Conservation (phyloP, 2,329 filamentous ascomycete genomes). For the Talaromyces piceae region DNA sequence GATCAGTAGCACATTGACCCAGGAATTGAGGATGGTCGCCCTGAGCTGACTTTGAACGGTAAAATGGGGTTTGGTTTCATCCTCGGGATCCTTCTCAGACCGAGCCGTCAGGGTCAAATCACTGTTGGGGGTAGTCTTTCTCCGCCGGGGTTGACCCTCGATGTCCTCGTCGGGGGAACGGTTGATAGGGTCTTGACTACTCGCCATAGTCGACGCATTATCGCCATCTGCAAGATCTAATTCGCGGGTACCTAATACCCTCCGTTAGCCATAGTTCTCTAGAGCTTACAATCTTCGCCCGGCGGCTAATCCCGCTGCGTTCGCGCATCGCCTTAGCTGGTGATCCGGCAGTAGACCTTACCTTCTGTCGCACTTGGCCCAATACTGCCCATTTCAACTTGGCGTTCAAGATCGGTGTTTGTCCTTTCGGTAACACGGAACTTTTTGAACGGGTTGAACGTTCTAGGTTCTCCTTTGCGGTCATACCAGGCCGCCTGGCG, state of each 20-base stretch:
- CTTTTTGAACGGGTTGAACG: constrained; percentile 37
- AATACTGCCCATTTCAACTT: constrained; percentile 23
- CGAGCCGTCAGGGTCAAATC: constrained; percentile 15
- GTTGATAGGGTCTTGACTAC: constrained; percentile 17
- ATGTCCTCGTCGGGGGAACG: constrained; percentile 12
- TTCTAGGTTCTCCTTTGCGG: constrained; percentile 28
- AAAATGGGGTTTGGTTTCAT: constrained; percentile 25
- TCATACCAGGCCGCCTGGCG: constrained; percentile 32
- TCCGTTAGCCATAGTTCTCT: too few relatives aligned
- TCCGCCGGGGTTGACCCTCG: constrained; percentile 4
- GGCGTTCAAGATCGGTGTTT: constrained; percentile 18
- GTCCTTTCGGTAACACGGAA: constrained; percentile 23
- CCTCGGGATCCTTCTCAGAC: constrained; percentile 13
- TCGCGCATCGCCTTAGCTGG: constrained; percentile 19
- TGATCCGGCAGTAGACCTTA: constrained; percentile 17
- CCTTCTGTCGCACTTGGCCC: constrained; percentile 17
- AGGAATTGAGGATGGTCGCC: constrained; percentile 70
- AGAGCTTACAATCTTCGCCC: too few relatives aligned
- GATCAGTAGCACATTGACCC: constrained; percentile 76
- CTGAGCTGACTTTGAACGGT: constrained; percentile 40
- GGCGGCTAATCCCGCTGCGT: too few relatives aligned
- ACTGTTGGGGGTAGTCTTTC: constrained; percentile 4
- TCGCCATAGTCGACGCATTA: constrained; percentile 14
- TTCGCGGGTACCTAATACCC: background rate
- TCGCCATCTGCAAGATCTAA: constrained; percentile 1